phyloP scores from a whole-genome alignment of 2,329 filamentous ascomycete genomes.

The Cladosporium velox region DNA sequence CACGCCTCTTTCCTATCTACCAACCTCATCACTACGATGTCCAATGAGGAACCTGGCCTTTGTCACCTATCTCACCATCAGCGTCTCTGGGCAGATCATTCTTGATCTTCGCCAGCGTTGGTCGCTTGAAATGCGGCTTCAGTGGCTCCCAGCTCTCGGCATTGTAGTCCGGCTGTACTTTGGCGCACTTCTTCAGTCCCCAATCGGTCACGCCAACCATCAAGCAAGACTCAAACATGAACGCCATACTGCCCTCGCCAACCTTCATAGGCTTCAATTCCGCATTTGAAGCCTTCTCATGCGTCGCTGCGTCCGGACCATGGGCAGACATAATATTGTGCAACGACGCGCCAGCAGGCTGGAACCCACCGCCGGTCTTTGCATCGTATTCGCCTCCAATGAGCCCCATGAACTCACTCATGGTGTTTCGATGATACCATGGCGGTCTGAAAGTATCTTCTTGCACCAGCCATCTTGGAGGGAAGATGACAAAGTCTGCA shows the following conservation, averaged over 20 bases:
- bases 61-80: constrained; percentile 31
- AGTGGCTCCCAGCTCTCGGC: constrained; percentile 74
- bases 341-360: constrained; percentile 61
- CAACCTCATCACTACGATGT: constrained; percentile 18
- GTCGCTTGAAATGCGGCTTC: constrained; percentile 46
- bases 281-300: constrained; percentile 58
- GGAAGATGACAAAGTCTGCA: constrained; percentile 73
- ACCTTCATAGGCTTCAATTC: constrained; percentile 60
- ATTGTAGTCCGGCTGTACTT: constrained; percentile 73
- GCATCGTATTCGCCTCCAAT: constrained; percentile 62
- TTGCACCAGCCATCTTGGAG: constrained; percentile 68
- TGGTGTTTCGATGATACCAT: constrained; percentile 71
- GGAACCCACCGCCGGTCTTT: constrained; percentile 58
- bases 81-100: constrained; percentile 26
- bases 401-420: constrained; percentile 66
- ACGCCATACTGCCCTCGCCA: constrained; percentile 63
- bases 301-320: constrained; percentile 60
- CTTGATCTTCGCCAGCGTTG: constrained; percentile 24
- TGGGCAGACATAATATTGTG: constrained; percentile 46
- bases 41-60: constrained; percentile 34
- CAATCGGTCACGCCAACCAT: constrained; percentile 74
- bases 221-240: constrained; percentile 69
- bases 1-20: neutral
- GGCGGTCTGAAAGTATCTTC: constrained; percentile 72
- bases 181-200: constrained; percentile 69